Evolutionary conservation across 257 asterid species (phyloP).

Genomic region (Lycium barbarum): DNA sequence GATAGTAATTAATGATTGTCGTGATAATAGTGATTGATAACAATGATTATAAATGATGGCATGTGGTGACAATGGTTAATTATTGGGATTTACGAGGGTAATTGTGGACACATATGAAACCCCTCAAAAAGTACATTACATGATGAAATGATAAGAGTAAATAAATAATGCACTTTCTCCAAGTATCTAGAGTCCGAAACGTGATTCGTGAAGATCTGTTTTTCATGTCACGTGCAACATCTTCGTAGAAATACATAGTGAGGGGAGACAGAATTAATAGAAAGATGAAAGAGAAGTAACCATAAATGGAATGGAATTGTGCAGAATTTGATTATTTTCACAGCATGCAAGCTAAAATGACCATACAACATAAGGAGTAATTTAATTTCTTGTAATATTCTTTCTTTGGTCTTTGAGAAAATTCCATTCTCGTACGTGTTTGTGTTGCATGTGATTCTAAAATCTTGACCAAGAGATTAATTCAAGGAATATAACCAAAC

Average conservation of each 20-base stretch:
- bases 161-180: slow-evolving; percentile 3
- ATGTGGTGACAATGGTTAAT: too few species aligned
- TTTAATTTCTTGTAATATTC: not conserved
- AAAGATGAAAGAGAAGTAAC: not conserved
- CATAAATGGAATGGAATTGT: not conserved
- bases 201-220: not conserved
- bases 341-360: not conserved
- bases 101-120: too few species aligned
- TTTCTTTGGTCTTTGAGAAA: not conserved
- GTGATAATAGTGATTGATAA: not conserved
- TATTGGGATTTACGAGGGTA: too few species aligned
- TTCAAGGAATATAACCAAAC: not conserved
- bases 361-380: too few species aligned
- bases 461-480: slow-evolving; percentile 5
- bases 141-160: not conserved
- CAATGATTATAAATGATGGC: not conserved
- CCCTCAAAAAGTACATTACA: too few species aligned
- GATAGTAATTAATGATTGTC: not conserved
- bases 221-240: not conserved
- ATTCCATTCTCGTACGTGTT: not conserved
- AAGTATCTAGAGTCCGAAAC: not conserved
- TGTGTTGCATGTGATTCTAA: not conserved
- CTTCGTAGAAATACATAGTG: not conserved
- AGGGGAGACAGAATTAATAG: not conserved
- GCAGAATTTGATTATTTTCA: not conserved